Base-by-base conservation (phyloP, 306 rosid species). In the Myrica gale region DNA sequence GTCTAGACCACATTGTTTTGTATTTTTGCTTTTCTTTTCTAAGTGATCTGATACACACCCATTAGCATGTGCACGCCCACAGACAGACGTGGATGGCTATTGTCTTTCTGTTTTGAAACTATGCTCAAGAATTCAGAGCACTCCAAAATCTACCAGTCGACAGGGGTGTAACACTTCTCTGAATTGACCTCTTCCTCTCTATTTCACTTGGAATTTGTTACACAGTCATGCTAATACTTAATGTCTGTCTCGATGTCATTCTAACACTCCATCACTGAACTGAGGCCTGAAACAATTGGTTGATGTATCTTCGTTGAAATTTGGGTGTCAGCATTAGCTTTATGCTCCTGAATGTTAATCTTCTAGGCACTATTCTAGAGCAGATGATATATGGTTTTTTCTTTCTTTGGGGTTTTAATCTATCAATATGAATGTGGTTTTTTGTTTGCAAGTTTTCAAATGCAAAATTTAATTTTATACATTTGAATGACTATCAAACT, bases 231-330 rank as follows among this genome's bases (percentile, higher is more conserved):
- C 51, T 41, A 4, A n/a, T 42, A 3, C 26, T 1, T 65, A 65
- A 42, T 62, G 68, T 65, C 69, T 65, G 12, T 63, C 69, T 41
- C 16, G 69, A 41, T 16, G 50, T 66, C 12, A 42, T 42, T 62
- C 20, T 17, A 42, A 66, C 21, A 4, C 17, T 15, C 47, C 48
- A 42, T 66, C 15, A 48, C 26, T 41, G 70, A 16, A 66, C 8
- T 66, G 70, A 66, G 51, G 51, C 70, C 68, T 65, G 70, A 42
- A 42, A 42, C 50, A 65, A 65, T 23, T 1, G 50, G 26, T 42
- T 65, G 26, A 42, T n/a, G 11, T 41, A 4, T 65, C 70, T 65
- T 65, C 69, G 6, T 16, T 65, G 70, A 65, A 65, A n/a, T 65
- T 65, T 16, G 15, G 0, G 3, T 39, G 17, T 65, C 70, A 65